Evolutionary conservation across 257 asterid genomes (phyloP).

Genomic region (Catharanthus roseus): DNA sequence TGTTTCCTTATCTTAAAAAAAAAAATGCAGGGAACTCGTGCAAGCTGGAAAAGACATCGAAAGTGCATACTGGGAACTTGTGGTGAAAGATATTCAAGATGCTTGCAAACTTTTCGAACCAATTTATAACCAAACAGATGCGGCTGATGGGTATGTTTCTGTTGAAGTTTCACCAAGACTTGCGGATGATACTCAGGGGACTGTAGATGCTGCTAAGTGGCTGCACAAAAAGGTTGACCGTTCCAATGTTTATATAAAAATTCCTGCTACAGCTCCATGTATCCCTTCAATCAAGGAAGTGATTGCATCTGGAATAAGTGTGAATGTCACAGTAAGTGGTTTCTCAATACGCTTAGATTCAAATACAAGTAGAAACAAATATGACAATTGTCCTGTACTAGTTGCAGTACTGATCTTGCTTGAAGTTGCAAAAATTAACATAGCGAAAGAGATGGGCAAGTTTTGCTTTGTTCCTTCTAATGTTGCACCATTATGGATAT

Average conservation of each 20-base stretch:
- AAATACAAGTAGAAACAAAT: constrained; percentile 2
- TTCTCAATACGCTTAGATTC: background rate
- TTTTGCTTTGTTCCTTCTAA: background rate
- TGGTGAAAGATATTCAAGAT: constrained; percentile 96
- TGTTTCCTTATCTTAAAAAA: no score
- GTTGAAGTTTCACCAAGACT: constrained; percentile 97
- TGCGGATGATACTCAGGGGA: constrained; percentile 88
- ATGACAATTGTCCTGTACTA: constrained; percentile 6
- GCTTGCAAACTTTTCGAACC: constrained; percentile 96
- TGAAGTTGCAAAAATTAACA: background rate
- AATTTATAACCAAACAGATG: constrained; percentile 82
- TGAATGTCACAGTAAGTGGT: constrained; percentile 86
- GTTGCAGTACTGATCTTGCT: background rate
- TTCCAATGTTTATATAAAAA: constrained; percentile 83
- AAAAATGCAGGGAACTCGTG: constrained; percentile 74
- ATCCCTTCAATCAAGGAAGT: constrained; percentile 97
- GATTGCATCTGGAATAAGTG: constrained; percentile 84
- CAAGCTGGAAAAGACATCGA: constrained; percentile 88
- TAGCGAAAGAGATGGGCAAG: background rate
- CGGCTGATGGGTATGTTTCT: constrained; percentile 96
- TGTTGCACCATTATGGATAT: background rate
- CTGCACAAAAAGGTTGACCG: constrained; percentile 89
- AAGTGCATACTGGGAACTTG: constrained; percentile 96
- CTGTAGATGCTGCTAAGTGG: constrained; percentile 91
- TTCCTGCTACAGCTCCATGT: constrained; percentile 98